A percentile compares a stretch with the other conserved stretches of the same genome.
phyloP scores from a whole-genome alignment of 202 grass and related monocot species.

The Schoenoplectus tabernaemontani region DNA sequence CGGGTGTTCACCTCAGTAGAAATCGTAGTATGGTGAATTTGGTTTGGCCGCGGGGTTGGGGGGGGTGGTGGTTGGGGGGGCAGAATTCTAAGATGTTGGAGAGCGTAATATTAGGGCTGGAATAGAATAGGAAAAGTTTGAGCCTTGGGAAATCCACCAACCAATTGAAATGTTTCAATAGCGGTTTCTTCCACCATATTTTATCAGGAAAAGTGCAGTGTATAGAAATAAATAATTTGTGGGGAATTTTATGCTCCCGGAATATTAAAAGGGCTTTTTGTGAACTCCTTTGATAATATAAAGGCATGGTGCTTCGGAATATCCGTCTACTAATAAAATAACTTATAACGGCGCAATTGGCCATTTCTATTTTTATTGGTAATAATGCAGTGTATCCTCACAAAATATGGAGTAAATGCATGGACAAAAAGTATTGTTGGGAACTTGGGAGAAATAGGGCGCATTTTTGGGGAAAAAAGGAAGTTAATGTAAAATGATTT shows the following conservation, averaged over 20 bases:
- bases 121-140: neutral
- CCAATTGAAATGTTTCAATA: neutral
- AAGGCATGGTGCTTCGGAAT: neutral
- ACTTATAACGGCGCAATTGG: neutral
- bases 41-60: neutral
- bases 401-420: neutral
- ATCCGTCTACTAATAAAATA: neutral
- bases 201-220: neutral
- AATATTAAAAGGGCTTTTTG: slow-evolving; percentile 2
- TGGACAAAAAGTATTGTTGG: neutral
- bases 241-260: neutral
- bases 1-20: neutral
- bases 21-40: neutral
- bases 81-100: neutral
- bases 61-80: neutral
- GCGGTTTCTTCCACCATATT: neutral
- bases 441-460: no score
- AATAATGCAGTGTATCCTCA: neutral
- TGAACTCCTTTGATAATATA: neutral
- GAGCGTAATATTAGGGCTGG: neutral
- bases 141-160: neutral
- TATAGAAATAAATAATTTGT: neutral
- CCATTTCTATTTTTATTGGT: no score
- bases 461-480: no score
- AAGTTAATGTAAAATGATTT: neutral